These are phyloP conservation scores for Cercospora brassicicola DNA, from an alignment of 2,329 filamentous ascomycete species.

Conservation along the genomic window DNA sequence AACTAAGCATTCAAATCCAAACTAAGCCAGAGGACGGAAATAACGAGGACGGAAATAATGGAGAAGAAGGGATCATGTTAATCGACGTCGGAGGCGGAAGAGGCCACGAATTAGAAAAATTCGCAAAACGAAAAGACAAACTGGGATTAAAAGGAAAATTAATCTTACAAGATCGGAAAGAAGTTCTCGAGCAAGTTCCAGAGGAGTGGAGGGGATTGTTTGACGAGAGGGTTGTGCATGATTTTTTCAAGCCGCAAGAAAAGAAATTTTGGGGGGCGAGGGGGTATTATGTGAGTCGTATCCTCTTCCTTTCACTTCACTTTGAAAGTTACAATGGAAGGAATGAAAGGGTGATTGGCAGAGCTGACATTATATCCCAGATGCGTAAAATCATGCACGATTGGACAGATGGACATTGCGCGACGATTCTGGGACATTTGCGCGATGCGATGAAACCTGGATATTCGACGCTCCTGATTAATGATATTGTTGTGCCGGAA, in stretches of 20 bases:
- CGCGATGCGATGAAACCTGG: background rate
- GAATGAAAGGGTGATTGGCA: too few relatives aligned
- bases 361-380: background rate
- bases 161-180: background rate
- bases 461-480: background rate
- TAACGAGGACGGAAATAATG: background rate
- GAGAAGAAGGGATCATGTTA: background rate
- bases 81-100: background rate
- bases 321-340: too few relatives aligned
- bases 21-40: too few relatives aligned
- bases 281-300: background rate
- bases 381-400: background rate
- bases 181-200: background rate
- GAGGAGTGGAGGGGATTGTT: background rate
- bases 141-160: background rate
- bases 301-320: too few relatives aligned
- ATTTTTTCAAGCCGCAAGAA: background rate
- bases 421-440: background rate
- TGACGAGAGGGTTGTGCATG: background rate
- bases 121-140: background rate
- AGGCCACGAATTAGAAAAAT: background rate
- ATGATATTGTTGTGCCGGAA: background rate
- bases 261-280: background rate
- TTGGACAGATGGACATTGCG: background rate
- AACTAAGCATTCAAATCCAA: too few relatives aligned